phyloP scores from a whole-genome alignment of 2,329 filamentous ascomycete species.

The Phyllosticta ampelicida region DNA sequence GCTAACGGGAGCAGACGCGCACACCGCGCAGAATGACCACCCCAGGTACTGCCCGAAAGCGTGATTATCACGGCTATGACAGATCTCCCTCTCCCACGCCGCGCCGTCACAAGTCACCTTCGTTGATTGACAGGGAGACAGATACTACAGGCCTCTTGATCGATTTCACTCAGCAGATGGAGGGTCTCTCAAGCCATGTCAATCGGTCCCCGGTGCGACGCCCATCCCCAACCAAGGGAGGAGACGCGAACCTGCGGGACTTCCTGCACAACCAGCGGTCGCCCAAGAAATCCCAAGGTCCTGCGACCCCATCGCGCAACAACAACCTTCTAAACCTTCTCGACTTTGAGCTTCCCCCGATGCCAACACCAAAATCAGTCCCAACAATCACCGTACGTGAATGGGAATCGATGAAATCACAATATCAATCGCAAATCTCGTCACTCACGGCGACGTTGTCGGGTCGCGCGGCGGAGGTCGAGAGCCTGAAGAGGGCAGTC shows the following conservation, averaged over 20 bases:
- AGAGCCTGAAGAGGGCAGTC: constrained; percentile 76
- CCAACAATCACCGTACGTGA: constrained; percentile 87
- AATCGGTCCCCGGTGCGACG: constrained; percentile 27
- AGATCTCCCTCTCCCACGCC: constrained; percentile 43
- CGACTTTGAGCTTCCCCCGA: constrained; percentile 88
- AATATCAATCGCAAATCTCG: constrained; percentile 84
- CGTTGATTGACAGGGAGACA: constrained; percentile 25
- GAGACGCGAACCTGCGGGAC: constrained; percentile 38
- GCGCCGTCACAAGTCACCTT: constrained; percentile 35
- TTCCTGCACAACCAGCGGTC: constrained; percentile 33
- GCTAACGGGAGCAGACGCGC: background rate
- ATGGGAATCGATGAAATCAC: constrained; percentile 83
- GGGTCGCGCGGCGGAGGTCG: constrained; percentile 86
- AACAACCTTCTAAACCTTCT: constrained; percentile 56
- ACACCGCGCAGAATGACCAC: constrained; percentile 24
- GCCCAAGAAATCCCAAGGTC: constrained; percentile 27
- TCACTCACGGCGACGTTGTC: constrained; percentile 85
- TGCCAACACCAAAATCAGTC: constrained; percentile 82
- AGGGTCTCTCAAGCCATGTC: constrained; percentile 38
- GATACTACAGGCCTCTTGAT: constrained; percentile 69
- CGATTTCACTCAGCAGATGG: constrained; percentile 77
- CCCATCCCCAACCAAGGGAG: constrained; percentile 42
- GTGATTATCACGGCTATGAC: constrained; percentile 25
- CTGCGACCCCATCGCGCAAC: constrained; percentile 41
- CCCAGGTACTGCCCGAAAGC: constrained; percentile 39